Evolutionary conservation across 768 basidiomycete genomes (phyloP).

Genomic region (Hortiboletus campestris): DNA sequence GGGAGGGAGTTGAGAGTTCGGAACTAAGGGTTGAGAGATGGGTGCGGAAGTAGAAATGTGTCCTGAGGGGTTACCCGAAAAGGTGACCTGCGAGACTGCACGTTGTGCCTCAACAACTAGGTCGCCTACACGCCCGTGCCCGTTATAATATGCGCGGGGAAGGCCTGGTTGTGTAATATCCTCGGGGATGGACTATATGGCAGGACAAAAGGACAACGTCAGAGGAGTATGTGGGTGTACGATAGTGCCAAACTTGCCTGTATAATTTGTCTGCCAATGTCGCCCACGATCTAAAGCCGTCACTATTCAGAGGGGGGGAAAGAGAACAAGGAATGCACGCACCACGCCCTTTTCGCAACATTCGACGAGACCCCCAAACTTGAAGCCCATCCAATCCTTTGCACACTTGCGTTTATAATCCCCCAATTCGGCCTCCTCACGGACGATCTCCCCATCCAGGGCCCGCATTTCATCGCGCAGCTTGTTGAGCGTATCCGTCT

Average conservation of each 20-base stretch:
- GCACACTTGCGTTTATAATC: constrained; percentile 79
- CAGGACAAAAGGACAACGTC: neutral
- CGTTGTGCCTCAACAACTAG: constrained; percentile 63
- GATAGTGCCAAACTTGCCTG: constrained; percentile 29
- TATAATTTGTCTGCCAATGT: constrained; percentile 47
- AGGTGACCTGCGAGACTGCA: constrained; percentile 49
- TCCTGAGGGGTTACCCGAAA: constrained; percentile 41
- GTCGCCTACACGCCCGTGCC: constrained; percentile 59
- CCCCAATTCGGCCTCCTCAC: constrained; percentile 73
- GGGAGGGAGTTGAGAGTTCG: constrained; percentile 1
- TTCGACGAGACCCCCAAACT: constrained; percentile 86
- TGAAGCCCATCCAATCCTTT: constrained; percentile 71
- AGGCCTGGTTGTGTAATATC: constrained; percentile 80
- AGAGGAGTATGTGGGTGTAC: neutral
- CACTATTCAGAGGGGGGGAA: neutral
- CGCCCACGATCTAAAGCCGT: constrained; percentile 42
- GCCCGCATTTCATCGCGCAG: constrained; percentile 73
- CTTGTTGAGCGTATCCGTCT: constrained; percentile 68
- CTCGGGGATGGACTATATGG: constrained; percentile 70
- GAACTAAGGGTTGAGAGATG: neutral
- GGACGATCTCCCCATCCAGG: constrained; percentile 82
- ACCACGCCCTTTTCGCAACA: constrained; percentile 77
- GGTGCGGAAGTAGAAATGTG: neutral
- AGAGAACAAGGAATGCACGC: constrained; percentile 15
- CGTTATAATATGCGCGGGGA: constrained; percentile 68